phyloP scores from a whole-genome alignment of 345 rosid genomes.

The Hevea brasiliensis region DNA sequence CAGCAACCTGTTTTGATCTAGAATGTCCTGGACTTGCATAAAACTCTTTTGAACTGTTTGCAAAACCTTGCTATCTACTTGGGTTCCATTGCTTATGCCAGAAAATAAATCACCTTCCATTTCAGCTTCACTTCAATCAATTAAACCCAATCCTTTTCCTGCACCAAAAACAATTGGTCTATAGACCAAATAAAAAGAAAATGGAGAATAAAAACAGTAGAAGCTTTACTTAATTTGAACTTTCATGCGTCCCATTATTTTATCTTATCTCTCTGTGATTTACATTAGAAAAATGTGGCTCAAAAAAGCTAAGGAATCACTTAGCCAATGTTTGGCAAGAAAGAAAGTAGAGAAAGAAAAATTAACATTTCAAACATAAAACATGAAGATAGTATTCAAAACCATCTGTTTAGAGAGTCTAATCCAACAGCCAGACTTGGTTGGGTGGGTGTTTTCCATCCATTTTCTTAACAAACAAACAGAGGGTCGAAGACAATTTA shows the following conservation, averaged over 20 bases:
- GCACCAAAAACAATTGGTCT: slow-evolving; percentile 3
- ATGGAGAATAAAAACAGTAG: not conserved
- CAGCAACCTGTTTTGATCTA: slow-evolving; percentile 32
- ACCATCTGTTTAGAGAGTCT: not conserved
- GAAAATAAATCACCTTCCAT: slow-evolving; percentile 35
- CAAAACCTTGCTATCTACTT: slow-evolving; percentile 28
- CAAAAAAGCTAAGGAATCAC: not conserved
- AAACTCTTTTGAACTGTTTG: slow-evolving; percentile 30
- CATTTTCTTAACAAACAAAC: slow-evolving; percentile 30
- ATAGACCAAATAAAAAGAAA: slow-evolving; percentile 1
- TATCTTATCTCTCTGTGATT: not conserved
- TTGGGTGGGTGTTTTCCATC: not conserved
- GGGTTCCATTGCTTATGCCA: slow-evolving; percentile 29
- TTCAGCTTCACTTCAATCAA: slow-evolving; percentile 10
- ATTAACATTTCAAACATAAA: not conserved
- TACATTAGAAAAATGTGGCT: not conserved
- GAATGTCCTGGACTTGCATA: slow-evolving; percentile 33
- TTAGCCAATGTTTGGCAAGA: not conserved
- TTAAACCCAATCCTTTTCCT: slow-evolving; percentile 22
- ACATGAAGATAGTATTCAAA: not conserved
- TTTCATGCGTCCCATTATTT: not conserved
- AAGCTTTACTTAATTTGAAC: not conserved
- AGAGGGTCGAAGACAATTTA: not conserved
- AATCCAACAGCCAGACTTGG: not conserved
- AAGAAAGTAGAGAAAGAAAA: not conserved